Conservation (phyloP, 2,329 filamentous ascomycete genomes). For the Ophiognomonia clavigignenti-juglandacearum region DNA sequence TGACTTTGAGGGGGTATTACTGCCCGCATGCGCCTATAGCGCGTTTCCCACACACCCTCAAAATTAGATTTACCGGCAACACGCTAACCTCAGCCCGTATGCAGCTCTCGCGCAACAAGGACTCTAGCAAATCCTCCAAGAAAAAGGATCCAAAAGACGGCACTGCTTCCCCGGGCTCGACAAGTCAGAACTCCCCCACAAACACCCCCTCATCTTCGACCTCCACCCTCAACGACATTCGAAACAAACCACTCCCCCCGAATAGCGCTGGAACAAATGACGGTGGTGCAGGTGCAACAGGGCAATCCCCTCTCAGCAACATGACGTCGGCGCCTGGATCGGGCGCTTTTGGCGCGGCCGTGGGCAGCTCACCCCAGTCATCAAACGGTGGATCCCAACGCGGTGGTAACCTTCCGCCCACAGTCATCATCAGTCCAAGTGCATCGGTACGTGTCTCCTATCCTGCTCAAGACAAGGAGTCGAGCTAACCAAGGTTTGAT, state of each 20-base stretch:
- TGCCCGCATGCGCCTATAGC: constrained; percentile 1
- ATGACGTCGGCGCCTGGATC: constrained; percentile 15
- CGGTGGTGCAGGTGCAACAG: constrained; percentile 32
- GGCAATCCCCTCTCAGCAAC: constrained; percentile 24
- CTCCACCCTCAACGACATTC: constrained; percentile 77
- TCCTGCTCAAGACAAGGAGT: too few species aligned
- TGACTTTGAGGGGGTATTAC: not conserved
- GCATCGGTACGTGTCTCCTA: constrained; percentile 64
- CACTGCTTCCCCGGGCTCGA: constrained; percentile 66
- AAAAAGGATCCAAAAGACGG: constrained; percentile 71
- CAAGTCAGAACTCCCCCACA: constrained; percentile 51
- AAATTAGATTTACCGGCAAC: not conserved
- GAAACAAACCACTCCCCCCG: constrained; percentile 72
- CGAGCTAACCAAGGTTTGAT: constrained; percentile 17
- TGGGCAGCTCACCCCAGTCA: constrained; percentile 31
- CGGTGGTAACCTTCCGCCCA: constrained; percentile 69
- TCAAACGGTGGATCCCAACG: constrained; percentile 57
- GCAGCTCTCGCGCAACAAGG: constrained; percentile 89
- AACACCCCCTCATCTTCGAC: constrained; percentile 84
- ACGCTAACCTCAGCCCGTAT: constrained; percentile 7
- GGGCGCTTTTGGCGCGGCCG: constrained; percentile 18
- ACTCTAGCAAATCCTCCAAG: constrained; percentile 75
- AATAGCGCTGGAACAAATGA: constrained; percentile 41
- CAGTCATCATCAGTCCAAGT: constrained; percentile 91
- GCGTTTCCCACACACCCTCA: constrained; percentile 1